phyloP scores from a whole-genome alignment of 176 grass and related monocot species.

The Aegilops umbellulata region DNA sequence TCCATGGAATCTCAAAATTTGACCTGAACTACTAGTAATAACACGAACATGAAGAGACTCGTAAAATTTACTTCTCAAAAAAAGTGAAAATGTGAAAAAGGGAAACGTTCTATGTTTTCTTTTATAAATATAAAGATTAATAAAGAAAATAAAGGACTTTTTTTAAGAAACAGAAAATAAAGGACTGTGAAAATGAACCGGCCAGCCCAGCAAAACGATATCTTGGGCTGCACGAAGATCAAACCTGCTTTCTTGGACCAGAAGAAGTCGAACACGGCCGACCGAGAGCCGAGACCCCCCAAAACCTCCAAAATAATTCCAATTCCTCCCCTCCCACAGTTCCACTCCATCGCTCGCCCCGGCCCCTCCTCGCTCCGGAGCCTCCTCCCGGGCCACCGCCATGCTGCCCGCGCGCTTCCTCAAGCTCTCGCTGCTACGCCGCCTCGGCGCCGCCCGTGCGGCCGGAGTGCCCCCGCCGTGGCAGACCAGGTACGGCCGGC shows the following conservation, averaged over 20 bases:
- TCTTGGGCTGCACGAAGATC: slow-evolving; percentile 26
- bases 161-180: too few species aligned
- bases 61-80: too few species aligned
- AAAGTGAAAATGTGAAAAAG: too few species aligned
- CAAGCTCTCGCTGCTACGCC: slow-evolving; percentile 38
- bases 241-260: slow-evolving; percentile 39
- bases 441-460: slow-evolving; percentile 3
- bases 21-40: too few species aligned
- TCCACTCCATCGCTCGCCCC: neutral
- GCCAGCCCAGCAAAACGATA: neutral
- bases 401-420: slow-evolving; percentile 43
- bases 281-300: neutral
- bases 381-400: neutral
- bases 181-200: too few species aligned
- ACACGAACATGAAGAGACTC: too few species aligned
- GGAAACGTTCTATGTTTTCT: too few species aligned
- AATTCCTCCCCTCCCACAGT: neutral
- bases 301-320: slow-evolving; percentile 14
- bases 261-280: slow-evolving; percentile 23
- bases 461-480: neutral
- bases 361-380: slow-evolving; percentile 2
- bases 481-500: slow-evolving; percentile 8
- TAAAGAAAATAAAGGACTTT: too few species aligned
- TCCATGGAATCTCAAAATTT: too few species aligned
- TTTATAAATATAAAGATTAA: too few species aligned